Evolutionary conservation across 1,139 yeast genomes (phyloP).

Genomic region (Saccharomycopsis hybrid): DNA sequence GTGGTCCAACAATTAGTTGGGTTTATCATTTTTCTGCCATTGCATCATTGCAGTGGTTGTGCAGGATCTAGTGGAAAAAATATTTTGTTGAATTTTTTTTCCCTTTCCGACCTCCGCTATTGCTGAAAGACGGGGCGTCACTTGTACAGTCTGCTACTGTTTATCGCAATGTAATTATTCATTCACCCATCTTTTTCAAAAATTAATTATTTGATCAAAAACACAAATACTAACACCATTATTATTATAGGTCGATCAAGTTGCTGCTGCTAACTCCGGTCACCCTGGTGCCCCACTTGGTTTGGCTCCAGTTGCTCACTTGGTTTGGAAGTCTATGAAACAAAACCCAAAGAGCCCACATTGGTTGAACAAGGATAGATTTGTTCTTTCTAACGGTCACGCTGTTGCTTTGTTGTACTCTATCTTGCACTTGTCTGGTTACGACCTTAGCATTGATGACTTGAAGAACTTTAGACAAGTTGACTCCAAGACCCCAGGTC

Average conservation of each 20-base stretch:
- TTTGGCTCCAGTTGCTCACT: conserved; percentile 83
- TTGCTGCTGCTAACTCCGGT: conserved; percentile 88
- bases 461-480: conserved; percentile 88
- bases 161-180: not conserved
- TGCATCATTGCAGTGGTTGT: not conserved
- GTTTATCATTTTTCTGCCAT: not conserved
- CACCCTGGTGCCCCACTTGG: conserved; percentile 99
- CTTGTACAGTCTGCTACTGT: too few relatives aligned
- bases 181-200: not conserved
- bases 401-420: conserved; percentile 90
- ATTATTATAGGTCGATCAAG: conserved; percentile 57
- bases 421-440: conserved; percentile 81
- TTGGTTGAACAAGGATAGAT: conserved; percentile 95
- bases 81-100: not conserved
- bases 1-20: not conserved
- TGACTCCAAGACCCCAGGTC: conserved; percentile 92
- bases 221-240: conserved; percentile 21
- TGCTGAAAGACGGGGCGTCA: not conserved
- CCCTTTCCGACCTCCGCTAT: conserved; percentile 3
- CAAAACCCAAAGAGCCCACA: conserved; percentile 87
- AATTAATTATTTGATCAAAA: not conserved
- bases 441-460: conserved; percentile 76
- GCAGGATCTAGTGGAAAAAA: not conserved
- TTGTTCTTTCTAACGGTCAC: conserved; percentile 94
- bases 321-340: conserved; percentile 69